A percentile compares a stretch with the other conserved stretches of the same genome.
Evolutionary conservation across 345 rosid species (phyloP).

Genomic region (Erucastrum elatum): DNA sequence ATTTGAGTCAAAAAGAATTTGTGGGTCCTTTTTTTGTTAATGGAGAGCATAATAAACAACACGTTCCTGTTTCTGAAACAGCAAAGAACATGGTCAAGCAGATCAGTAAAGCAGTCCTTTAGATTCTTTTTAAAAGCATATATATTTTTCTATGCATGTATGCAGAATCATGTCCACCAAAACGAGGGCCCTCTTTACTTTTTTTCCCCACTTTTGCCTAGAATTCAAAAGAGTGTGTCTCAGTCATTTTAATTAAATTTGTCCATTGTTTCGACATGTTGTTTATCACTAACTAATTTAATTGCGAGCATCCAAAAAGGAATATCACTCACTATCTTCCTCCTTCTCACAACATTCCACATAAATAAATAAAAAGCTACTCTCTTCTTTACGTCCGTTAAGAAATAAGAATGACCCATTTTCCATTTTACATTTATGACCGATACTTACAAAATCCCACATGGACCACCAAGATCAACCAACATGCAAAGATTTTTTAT

Average conservation of each 20-base stretch:
- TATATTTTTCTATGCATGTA: slow-evolving; percentile 4
- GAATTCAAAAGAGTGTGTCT: slow-evolving; percentile 11
- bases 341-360: slow-evolving; percentile 21
- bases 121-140: slow-evolving; percentile 22
- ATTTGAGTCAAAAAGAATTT: neutral
- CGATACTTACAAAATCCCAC: neutral
- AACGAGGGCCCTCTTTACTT: neutral
- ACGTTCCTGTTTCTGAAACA: neutral
- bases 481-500: neutral
- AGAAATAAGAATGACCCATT: slow-evolving; percentile 3
- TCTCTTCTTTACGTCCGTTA: slow-evolving; percentile 14
- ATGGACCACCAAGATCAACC: slow-evolving; percentile 28
- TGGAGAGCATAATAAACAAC: slow-evolving; percentile 15
- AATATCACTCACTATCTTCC: slow-evolving; percentile 15
- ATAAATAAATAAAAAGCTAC: neutral
- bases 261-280: neutral
- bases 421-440: slow-evolving; percentile 18
- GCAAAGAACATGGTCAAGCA: slow-evolving; percentile 13
- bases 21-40: slow-evolving; percentile 1
- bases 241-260: neutral
- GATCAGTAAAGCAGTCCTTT: slow-evolving; percentile 23
- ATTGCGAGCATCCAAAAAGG: slow-evolving; percentile 23
- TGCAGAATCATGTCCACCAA: slow-evolving; percentile 18
- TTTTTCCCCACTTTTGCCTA: neutral
- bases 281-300: slow-evolving; percentile 8